Evolutionary conservation across 2,329 filamentous ascomycete genomes (phyloP).

Genomic region (Nemania sp.): DNA sequence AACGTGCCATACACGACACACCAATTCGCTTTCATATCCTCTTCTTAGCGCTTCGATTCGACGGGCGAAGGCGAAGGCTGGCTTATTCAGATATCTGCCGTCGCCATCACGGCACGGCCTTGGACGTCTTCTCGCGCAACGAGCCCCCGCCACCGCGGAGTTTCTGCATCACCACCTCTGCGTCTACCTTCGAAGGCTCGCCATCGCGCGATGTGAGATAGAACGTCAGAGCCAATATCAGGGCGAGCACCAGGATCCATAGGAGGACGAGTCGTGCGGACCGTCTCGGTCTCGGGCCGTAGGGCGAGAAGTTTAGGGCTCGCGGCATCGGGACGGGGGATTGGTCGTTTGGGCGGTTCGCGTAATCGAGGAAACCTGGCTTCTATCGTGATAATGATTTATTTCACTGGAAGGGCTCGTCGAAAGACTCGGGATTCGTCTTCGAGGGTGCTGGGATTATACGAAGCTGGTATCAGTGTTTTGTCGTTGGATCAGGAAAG

Average conservation of each 20-base stretch:
- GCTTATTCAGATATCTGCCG: not conserved
- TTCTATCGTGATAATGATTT: too few species aligned
- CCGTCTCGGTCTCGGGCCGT: conserved; percentile 37
- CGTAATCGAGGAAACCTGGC: too few species aligned
- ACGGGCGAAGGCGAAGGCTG: not conserved
- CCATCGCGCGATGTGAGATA: conserved; percentile 36
- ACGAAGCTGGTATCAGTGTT: too few species aligned
- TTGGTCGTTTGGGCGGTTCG: not conserved
- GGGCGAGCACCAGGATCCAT: conserved; percentile 37
- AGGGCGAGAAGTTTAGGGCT: conserved; percentile 38
- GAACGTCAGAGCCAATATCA: conserved; percentile 35
- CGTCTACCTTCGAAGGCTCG: conserved; percentile 26
- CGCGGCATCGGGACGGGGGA: conserved; percentile 14
- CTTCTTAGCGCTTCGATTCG: too few species aligned
- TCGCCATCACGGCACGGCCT: conserved; percentile 24
- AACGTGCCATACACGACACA: too few species aligned
- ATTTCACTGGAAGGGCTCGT: too few species aligned
- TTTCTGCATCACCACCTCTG: conserved; percentile 28
- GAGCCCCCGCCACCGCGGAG: conserved; percentile 18
- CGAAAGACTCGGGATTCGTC: too few species aligned
- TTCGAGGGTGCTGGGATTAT: too few species aligned
- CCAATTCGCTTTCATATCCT: too few species aligned
- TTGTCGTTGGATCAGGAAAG: too few species aligned
- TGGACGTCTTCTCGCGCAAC: conserved; percentile 20
- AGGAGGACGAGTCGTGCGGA: conserved; percentile 35